Evolutionary conservation across 1,284 basidiomycete genomes (phyloP), one percentile per base, ranked within the genome.

Genomic region (Rhodotorula sp.): DNA sequence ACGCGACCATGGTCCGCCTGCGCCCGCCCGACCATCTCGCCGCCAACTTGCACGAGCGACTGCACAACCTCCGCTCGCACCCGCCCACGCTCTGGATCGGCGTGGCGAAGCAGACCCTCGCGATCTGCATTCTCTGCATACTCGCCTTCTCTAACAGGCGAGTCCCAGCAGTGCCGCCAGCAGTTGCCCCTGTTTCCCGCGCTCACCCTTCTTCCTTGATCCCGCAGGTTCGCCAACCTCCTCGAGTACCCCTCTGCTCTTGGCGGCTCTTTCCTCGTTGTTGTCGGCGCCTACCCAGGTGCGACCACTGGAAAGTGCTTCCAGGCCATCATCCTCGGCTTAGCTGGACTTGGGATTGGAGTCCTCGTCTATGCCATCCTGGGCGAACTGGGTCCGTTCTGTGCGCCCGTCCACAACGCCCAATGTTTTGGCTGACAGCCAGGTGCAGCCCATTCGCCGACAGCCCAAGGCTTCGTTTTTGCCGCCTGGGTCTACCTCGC

Each of bases 391-490:
- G 46, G 72, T 71, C 21, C 50, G 72, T 58, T n/a, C 49, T 27
- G 0, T 4, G 3, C 7, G 4, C 52, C 12, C 17, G 14, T n/a
- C 7, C 52, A 3, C 27, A 2, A 1, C 16, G n/a, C 16, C 42
- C 4, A 7, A 9, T 13, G 13, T 2, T 0, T 53, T 56, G 41
- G 23, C 16, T 13, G 41, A 7, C 16, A 4, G 14, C 25, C 10
- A 10, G 2, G 14, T 41, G 41, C 53, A 74, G 73, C 58, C 46
- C 23, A 58, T n/a, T 59, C 73, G 1, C 71, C 73, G 12, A 68
- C 70, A 3, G 71, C 57, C 2, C 73, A 74, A 53, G 73, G 73
- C 48, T 74, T 74, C 58, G 52, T 74, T n/a, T 74, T 72, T 16
- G 70, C 70, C n/a, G n/a, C 63, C 10, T 74, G 52, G 50, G 67